Percentiles rank a stretch among this genome's conserved stretches.
These are phyloP conservation scores for Aspergillus sparsus DNA, from an alignment of 495 filamentous ascomycete genomes.

Conservation along the genomic window DNA sequence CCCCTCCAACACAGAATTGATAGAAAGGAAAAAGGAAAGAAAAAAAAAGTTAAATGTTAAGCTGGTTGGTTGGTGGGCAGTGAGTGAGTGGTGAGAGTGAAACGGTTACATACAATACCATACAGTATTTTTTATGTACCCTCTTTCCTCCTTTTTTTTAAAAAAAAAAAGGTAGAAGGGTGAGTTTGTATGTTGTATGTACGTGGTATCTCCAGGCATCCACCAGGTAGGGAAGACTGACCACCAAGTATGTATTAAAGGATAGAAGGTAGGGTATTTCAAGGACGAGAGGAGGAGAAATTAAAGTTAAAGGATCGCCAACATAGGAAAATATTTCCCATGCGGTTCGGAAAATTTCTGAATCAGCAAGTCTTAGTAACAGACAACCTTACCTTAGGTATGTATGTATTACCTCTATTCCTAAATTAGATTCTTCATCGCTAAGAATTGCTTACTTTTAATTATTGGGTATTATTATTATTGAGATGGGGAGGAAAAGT, in stretches of 20 bases:
- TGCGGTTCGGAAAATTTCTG: slow-evolving; percentile 26
- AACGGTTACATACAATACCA: background rate
- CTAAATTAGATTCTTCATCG: background rate
- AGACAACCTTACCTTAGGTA: too few relatives aligned
- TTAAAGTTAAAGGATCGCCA: slow-evolving; percentile 4
- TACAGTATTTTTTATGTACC: background rate
- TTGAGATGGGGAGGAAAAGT: too few relatives aligned
- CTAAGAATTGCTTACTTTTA: too few relatives aligned
- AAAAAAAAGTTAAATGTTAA: background rate
- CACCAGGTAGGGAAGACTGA: too few relatives aligned
- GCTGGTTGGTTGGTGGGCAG: background rate
- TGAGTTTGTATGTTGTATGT: too few relatives aligned
- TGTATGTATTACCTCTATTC: background rate
- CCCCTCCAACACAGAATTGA: background rate
- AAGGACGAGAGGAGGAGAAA: background rate
- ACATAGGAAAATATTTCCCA: slow-evolving; percentile 13
- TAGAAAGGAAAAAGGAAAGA: background rate
- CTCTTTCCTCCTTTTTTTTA: background rate
- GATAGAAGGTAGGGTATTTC: background rate
- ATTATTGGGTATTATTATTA: too few relatives aligned
- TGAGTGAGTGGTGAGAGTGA: background rate
- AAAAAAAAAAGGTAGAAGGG: too few relatives aligned
- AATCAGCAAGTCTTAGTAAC: slow-evolving; percentile 13
- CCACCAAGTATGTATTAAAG: background rate
- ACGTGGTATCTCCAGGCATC: too few relatives aligned